Evolutionary conservation across 176 grass and related monocot genomes (phyloP), one percentile per base, ranked within the genome.

Genomic region (Melocanna baccifera): DNA sequence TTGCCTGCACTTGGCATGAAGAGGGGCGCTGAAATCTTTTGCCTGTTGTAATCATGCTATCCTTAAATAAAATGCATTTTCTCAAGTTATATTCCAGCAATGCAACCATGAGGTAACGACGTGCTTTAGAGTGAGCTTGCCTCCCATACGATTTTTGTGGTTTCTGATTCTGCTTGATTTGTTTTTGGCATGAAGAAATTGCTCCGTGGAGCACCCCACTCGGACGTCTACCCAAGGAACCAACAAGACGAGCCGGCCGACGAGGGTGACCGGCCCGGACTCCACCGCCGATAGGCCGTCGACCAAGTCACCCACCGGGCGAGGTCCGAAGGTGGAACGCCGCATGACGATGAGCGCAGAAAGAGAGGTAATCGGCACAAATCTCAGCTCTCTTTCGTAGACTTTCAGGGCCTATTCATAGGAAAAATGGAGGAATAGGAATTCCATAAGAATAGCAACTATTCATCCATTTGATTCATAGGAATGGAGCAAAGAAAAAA

Each of bases 321-420:
- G 86, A 57, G 88, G 61, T 45, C 83, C 75, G 10, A 97, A 97
- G 78, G 83, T 85, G 72, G 94, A 96, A 48, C 94, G 82, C 74
- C 86, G 86, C 63, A 68, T 73, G 63, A 43, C 91, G 40, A 45
- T 77, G 66, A 87, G 69, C 84, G 80, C 82, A 10, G 94, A 91
- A 15, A 81, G 74, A 86, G 94, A 91, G 94, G 87, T 88, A 91
- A 75, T 26, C 18, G 47, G 55, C 37, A 8, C 77, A 39, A 55
- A 64, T 69, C 28, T 65, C 30, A 4, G 23, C 66, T 62, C 39
- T 42, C 8, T 42, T 10, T 42, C 41, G 41, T 42, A 42, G 41
- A 42, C 41, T 42, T 42, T 42, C 41, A 42, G 41, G 8, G 9
- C 41, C 41, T 42, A 10, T 42, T 42, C 41, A 10, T 10, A 42